phyloP scores from a whole-genome alignment of 2,329 filamentous ascomycete species.

The Aureobasidium subglaciale region DNA sequence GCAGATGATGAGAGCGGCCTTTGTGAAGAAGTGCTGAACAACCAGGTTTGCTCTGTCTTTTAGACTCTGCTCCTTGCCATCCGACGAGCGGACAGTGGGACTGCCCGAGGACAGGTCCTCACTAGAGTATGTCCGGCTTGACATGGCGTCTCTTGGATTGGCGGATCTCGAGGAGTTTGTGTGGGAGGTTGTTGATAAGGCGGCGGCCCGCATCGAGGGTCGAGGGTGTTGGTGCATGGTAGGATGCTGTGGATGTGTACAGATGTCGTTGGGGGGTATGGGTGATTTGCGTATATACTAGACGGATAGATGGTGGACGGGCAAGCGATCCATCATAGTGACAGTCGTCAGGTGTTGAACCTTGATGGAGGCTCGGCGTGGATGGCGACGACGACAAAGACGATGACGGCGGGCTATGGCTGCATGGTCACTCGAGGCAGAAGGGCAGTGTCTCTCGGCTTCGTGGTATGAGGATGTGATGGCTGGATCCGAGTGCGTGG shows the following conservation, averaged over 20 bases:
- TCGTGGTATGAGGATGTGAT: neutral
- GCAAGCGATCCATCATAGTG: constrained; percentile 15
- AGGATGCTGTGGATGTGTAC: neutral
- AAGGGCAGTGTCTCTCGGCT: neutral
- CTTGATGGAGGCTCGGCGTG: constrained; percentile 12
- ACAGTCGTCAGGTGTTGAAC: constrained; percentile 13
- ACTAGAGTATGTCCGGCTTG: constrained; percentile 46
- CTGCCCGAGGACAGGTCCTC: constrained; percentile 16
- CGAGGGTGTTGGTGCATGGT: constrained; percentile 87
- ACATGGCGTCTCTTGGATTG: constrained; percentile 60
- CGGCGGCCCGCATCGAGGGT: constrained; percentile 62
- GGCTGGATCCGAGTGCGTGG: too few relatives aligned
- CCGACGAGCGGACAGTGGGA: constrained; percentile 31
- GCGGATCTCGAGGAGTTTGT: constrained; percentile 65
- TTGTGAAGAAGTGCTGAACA: constrained; percentile 90
- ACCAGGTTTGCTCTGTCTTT: constrained; percentile 80
- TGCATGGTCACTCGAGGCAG: neutral
- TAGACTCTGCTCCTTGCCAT: constrained; percentile 38
- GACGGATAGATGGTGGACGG: neutral
- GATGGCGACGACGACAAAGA: neutral
- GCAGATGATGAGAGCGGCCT: constrained; percentile 76
- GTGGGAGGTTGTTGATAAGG: constrained; percentile 64
- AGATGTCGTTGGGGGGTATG: neutral
- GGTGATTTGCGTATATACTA: constrained; percentile 14
- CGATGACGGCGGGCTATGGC: neutral